Conservation (phyloP, 495 filamentous ascomycete genomes). For the Podospora pseudocomata region DNA sequence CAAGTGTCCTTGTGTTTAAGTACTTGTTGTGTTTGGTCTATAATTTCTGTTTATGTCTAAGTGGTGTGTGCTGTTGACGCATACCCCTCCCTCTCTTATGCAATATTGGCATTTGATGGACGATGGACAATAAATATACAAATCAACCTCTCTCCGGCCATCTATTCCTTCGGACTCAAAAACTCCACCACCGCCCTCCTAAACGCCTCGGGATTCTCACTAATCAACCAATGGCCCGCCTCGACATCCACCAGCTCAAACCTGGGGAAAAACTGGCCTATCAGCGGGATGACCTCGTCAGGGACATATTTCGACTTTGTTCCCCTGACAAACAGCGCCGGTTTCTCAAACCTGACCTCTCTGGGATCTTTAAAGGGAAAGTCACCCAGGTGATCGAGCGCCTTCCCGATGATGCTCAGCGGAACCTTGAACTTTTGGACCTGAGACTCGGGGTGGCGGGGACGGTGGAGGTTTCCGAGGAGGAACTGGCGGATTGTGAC, state of each 20-base stretch:
- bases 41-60: background rate
- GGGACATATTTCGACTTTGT: slow-evolving; percentile 80
- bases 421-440: slow-evolving; percentile 47
- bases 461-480: slow-evolving; percentile 75
- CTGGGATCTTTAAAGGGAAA: slow-evolving; percentile 75
- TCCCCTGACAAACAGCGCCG: slow-evolving; percentile 78
- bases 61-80: background rate
- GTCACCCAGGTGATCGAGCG: slow-evolving; percentile 62
- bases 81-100: background rate
- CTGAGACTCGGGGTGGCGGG: slow-evolving; percentile 13
- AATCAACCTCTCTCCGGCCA: background rate
- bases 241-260: slow-evolving; percentile 80
- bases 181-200: slow-evolving; percentile 58
- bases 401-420: slow-evolving; percentile 35
- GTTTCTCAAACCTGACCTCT: slow-evolving; percentile 63
- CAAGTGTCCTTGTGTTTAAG: background rate
- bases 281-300: slow-evolving; percentile 80
- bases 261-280: slow-evolving; percentile 84
- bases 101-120: too few relatives aligned
- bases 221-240: slow-evolving; percentile 90
- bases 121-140: background rate
- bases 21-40: background rate
- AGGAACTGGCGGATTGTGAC: slow-evolving; percentile 85
- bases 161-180: slow-evolving; percentile 46
- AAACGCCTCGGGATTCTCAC: slow-evolving; percentile 87